Evolutionary conservation across 257 asterid species (phyloP), one percentile per base, ranked within the genome.

Genomic region (Knoxia roxburghii): DNA sequence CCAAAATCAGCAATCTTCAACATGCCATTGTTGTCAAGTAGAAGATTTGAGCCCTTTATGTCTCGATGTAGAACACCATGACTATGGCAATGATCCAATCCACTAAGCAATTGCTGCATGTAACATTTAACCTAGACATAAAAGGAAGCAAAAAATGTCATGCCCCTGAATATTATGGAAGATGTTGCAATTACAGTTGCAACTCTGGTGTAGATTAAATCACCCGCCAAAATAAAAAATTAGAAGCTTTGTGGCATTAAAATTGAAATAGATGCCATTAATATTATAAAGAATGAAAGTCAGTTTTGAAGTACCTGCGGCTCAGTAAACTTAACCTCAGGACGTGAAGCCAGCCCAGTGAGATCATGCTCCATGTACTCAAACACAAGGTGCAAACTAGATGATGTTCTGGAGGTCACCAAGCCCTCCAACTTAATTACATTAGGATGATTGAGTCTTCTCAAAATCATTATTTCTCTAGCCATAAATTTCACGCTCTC

Each of bases 311-410:
- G 54, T 68, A 90, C 97, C 95, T 91, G 98, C 5, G 95, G 83
- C 75, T 92, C 97, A 6, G 91, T 79, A 77, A 92, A 92, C 80
- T 80, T 87, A 74, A 72, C 75, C 53, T 84, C 95, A 40, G 97
- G 97, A 55, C 86, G 76, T 64, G 98, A 87, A 41, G 93, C 89
- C 68, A 92, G 77, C 32, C 98, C 98, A 10, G 93, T 87, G 72
- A 92, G 90, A 68, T 92, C 98, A 64, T 92, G 98, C 65, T 92
- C 98, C 98, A 92, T 89, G 21, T 92, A 89, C 64, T 92, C 98
- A n/a, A 92, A 83, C 56, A 92, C 87, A 3, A 91, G 96, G 77
- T 85, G 87, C 64, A 91, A 85, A 79, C 92, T 84, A 40, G 85
- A 65, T 43, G 96, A 92, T 48, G 88, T 72, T 67, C 81, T 78